Evolutionary conservation across 208 protist species (phyloP).

Genomic region (Leishmania major): DNA sequence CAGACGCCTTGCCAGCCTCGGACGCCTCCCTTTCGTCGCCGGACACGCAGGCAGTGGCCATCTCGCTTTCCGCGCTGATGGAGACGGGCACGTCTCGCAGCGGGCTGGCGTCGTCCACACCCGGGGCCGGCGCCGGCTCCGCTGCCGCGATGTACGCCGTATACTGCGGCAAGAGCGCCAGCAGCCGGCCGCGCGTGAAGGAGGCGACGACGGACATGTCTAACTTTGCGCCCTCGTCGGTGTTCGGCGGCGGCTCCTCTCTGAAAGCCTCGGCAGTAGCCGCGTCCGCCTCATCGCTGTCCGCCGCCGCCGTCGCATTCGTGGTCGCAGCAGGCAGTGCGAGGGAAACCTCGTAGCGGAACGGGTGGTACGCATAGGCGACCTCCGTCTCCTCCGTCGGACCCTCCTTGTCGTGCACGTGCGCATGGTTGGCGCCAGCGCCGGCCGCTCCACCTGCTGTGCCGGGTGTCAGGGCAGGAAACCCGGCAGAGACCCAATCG

Average conservation of each 20-base stretch:
- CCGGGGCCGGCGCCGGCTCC: constrained; percentile 36
- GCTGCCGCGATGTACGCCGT: constrained; percentile 60
- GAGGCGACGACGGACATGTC: constrained; percentile 10
- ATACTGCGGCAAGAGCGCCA: constrained; percentile 56
- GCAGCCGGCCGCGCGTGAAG: constrained; percentile 62
- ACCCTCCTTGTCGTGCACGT: constrained; percentile 8
- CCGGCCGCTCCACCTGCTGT: not conserved
- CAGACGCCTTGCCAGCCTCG: not conserved
- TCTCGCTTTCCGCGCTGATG: constrained; percentile 24
- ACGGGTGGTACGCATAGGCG: constrained; percentile 53
- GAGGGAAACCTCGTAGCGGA: constrained; percentile 59
- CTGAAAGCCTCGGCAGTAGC: not conserved
- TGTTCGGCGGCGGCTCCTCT: not conserved
- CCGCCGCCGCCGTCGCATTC: not conserved
- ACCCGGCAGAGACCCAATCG: constrained; percentile 54
- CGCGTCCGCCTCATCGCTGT: not conserved
- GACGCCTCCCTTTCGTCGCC: not conserved
- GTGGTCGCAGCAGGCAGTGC: constrained; percentile 6
- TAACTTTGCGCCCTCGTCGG: not conserved
- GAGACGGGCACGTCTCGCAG: constrained; percentile 63
- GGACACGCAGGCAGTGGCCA: not conserved
- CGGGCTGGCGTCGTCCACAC: constrained; percentile 46
- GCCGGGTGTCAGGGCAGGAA: constrained; percentile 9
- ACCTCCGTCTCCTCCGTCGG: constrained; percentile 19
- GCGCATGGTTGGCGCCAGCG: constrained; percentile 2